Evolutionary conservation across 2,329 filamentous ascomycete species (phyloP), one percentile per base, ranked within the genome.

Genomic region (Fusarium nygamai): DNA sequence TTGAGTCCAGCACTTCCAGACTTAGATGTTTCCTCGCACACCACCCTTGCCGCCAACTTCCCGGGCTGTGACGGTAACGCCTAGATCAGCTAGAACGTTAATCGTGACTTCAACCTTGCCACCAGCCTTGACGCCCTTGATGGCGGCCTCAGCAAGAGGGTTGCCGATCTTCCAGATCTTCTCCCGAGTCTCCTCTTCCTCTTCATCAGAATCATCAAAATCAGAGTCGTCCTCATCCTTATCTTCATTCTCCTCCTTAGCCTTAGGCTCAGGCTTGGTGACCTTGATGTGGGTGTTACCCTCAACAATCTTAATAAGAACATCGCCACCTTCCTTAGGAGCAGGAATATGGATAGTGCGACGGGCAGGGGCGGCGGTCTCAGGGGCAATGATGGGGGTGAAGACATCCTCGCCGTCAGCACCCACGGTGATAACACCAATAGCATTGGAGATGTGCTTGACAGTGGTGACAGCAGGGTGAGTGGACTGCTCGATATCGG

Each of bases 381-480:
- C 94, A 71, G 94, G 89, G 54, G 92, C 89, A 72, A 99, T 89
- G 78, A 99, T 89, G 67, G 94, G 92, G 54, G 91, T 91, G 86
- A 98, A 98, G 69, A 90, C 86, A 74, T 93, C 91, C 67, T 90
- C 87, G 56, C 88, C 88, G 56, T 91, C 87, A 46, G 83, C 80
- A 76, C 84, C 88, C 66, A 90, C 85, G 77, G 92, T 90, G 73
- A 97, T 88, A 61, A 98, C 93, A 82, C 96, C 96, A 73, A 99
- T 93, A 72, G 96, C 93, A 81, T 95, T 93, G 78, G 91, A 88
- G 73, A 97, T 92, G 86, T 99, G 96, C 78, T 95, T 94, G 60
- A 97, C 95, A 22, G 95, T 96, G 39, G 96, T 98, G 74, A 99
- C 95, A 81, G 95, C 94, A 60, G 96, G 92, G 87, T 99, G 96